Evolutionary conservation across 208 protist species (phyloP), one percentile per base, ranked within the genome.

Genomic region (Tritrichomonas foetus): DNA sequence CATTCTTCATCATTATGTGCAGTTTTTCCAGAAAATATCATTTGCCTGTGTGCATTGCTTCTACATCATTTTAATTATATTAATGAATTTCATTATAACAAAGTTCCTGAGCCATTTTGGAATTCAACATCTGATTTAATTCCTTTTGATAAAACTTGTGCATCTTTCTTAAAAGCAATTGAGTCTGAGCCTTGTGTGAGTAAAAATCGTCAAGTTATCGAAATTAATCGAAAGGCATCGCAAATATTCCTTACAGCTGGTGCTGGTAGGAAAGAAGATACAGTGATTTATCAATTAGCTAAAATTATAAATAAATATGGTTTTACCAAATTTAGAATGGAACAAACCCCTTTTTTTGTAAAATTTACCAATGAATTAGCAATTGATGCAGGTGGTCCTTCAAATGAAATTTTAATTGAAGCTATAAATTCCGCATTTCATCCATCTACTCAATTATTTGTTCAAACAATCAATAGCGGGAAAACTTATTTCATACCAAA

Each of bases 21-120:
- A 3, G 44, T 20, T 39, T 89, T 57, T 50, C 8, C 78, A 39
- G 14, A 20, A 39, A 53, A 13, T 20, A 47, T 57, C 8, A n/a
- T 89, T 39, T 9, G 9, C 9, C 30, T 89, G 1, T 33, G 47
- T 27, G 78, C 78, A 53, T 16, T 89, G 13, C 8, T 89, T 14
- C 33, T 57, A 9, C 41, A 89, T n/a, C 78, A 89, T 30, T 53
- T 89, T 20, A 89, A 89, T 47, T 89, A 89, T n/a, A 53, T 89
- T 20, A 53, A 57, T 22, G 3, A 39, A 8, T 57, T 39, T 20
- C 30, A 36, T 22, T 22, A 3, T 0, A 53, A 61, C 2, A 0
- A 89, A 39, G 47, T 89, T n/a, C 27, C 41, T n/a, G 47, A 89
- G 47, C 11, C 20, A 39, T 53, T 89, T 1, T 89, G 41, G 78